Conservation (phyloP, 495 filamentous ascomycete genomes). For the Penicillium coprophilum region DNA sequence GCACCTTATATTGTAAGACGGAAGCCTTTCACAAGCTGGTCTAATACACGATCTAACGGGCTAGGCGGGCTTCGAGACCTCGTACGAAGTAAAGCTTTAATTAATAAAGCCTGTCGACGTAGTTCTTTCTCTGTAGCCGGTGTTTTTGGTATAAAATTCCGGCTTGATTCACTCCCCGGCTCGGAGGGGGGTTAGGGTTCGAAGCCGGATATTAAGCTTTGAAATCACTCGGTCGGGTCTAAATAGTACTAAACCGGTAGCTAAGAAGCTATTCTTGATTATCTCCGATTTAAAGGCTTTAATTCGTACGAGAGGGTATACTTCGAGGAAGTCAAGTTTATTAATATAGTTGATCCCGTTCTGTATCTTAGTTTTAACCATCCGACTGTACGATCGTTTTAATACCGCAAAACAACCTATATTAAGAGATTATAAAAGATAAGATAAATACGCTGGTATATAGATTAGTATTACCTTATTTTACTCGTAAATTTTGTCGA, state of each 20-base stretch:
- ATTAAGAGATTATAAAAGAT: too few relatives aligned
- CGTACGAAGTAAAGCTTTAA: neutral
- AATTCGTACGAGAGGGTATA: neutral
- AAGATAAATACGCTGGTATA: neutral
- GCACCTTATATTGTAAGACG: too few relatives aligned
- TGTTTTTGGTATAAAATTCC: too few relatives aligned
- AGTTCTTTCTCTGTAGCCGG: too few relatives aligned
- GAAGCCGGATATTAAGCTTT: constrained; percentile 8
- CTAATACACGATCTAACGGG: neutral
- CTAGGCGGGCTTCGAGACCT: too few relatives aligned
- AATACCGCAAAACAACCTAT: too few relatives aligned
- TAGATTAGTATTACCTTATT: neutral
- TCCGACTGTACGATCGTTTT: too few relatives aligned
- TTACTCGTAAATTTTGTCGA: neutral
- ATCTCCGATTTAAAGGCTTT: neutral
- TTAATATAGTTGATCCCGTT: constrained; percentile 7
- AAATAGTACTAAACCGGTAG: constrained; percentile 8
- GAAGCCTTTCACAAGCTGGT: constrained; percentile 3
- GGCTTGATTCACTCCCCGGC: neutral
- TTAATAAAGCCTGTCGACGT: neutral
- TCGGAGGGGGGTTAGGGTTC: constrained; percentile 2
- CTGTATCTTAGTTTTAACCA: too few relatives aligned
- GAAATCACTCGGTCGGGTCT: constrained; percentile 2
- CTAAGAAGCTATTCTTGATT: neutral
- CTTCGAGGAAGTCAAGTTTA: constrained; percentile 7